Conservation (phyloP, 140 eudicot genomes). For the Cichorium intybus region DNA sequence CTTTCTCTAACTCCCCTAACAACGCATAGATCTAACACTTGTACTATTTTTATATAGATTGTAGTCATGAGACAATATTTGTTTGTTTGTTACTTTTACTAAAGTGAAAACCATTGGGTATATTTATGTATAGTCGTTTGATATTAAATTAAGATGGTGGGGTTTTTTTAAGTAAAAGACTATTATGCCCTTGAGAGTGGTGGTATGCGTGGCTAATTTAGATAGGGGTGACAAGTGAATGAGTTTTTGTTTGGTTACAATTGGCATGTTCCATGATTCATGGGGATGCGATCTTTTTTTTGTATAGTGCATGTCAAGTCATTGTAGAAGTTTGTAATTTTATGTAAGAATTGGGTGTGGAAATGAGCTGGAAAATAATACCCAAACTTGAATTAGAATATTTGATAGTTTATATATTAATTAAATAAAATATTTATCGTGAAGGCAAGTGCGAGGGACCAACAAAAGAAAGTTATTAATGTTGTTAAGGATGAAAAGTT, state of each 20-base stretch:
- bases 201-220: not conserved
- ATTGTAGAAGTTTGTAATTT: not conserved
- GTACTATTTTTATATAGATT: conserved; percentile 1
- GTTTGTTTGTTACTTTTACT: conserved; percentile 6
- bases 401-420: no score
- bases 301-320: conserved; percentile 20
- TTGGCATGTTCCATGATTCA: not conserved
- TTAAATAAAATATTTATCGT: no score
- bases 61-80: conserved; percentile 11
- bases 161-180: conserved; percentile 14
- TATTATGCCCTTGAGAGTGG: conserved; percentile 11
- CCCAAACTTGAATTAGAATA: not conserved
- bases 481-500: not conserved
- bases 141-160: no score
- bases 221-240: no score
- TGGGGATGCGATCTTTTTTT: not conserved
- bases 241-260: conserved; percentile 8
- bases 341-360: not conserved
- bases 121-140: not conserved
- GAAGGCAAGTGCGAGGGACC: not conserved
- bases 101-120: conserved; percentile 4
- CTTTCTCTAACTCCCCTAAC: conserved; percentile 8
- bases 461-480: not conserved
- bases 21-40: conserved; percentile 30
- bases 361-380: not conserved